Percentiles rank a stretch among this genome's conserved stretches.
Evolutionary conservation across 2,329 filamentous ascomycete species (phyloP).

Genomic region (Amylocarpus encephaloides): DNA sequence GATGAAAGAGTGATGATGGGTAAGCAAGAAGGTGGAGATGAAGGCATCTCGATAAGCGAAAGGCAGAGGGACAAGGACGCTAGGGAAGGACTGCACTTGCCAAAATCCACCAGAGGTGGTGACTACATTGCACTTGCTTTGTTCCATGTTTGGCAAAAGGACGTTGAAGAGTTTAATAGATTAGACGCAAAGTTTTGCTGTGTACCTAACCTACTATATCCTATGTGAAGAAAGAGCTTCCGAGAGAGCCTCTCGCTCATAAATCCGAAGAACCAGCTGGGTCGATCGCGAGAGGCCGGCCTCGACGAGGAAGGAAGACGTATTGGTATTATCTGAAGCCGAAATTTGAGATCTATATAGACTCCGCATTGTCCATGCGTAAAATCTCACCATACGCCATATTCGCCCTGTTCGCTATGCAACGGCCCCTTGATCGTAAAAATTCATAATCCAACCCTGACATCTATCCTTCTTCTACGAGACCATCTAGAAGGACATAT

Average conservation of each 20-base stretch:
- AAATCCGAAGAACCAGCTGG: neutral
- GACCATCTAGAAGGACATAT: slow-evolving; percentile 71
- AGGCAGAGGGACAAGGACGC: neutral
- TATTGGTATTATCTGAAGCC: slow-evolving; percentile 25
- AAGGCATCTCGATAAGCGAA: neutral
- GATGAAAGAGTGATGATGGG: too few relatives aligned
- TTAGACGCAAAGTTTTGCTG: neutral
- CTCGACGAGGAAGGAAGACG: neutral
- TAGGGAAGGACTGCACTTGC: neutral
- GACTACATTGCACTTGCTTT: neutral
- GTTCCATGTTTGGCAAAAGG: neutral
- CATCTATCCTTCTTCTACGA: slow-evolving; percentile 24
- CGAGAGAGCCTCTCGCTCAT: neutral
- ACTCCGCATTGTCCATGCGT: slow-evolving; percentile 19
- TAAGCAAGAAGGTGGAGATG: neutral
- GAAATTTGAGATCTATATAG: slow-evolving; percentile 26
- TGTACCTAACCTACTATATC: neutral
- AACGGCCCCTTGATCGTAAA: slow-evolving; percentile 25
- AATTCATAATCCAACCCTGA: slow-evolving; percentile 18
- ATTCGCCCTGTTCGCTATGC: slow-evolving; percentile 30
- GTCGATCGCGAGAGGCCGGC: neutral
- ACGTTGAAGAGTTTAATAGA: too few relatives aligned
- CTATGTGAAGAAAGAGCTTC: neutral
- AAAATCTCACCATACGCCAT: slow-evolving; percentile 26
- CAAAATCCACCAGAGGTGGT: neutral